A percentile compares a stretch with the other conserved stretches of the same genome.
Conservation (phyloP, 148 eudicot species). For the Rhododendron vialii region DNA sequence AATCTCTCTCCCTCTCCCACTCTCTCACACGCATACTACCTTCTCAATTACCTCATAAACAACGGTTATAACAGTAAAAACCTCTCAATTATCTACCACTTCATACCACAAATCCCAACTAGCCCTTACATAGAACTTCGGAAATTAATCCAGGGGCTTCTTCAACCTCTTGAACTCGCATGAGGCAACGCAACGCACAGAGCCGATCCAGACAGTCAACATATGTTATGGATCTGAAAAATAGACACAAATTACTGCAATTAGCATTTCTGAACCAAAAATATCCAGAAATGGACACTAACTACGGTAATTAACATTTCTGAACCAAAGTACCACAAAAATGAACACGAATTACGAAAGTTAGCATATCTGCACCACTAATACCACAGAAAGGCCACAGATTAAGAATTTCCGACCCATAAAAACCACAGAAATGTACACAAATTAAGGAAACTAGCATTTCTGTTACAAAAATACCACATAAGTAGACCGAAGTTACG, state of each 20-base stretch:
- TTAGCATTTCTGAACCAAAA: not conserved
- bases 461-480: not conserved
- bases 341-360: too few species aligned
- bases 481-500: not conserved
- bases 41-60: not conserved
- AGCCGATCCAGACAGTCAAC: not conserved
- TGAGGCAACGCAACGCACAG: too few species aligned
- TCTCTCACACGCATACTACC: not conserved
- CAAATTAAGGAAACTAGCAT: not conserved
- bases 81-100: not conserved
- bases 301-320: too few species aligned
- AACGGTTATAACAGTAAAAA: not conserved
- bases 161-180: not conserved
- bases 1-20: not conserved
- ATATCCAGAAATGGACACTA: not conserved
- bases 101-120: not conserved
- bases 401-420: too few species aligned
- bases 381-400: not conserved
- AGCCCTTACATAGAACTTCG: not conserved
- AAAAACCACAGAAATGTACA: not conserved
- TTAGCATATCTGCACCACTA: too few species aligned
- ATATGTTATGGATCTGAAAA: not conserved
- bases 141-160: not conserved
- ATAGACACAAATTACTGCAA: not conserved
- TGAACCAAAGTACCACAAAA: too few species aligned